Evolutionary conservation across 306 rosid species (phyloP).

Genomic region (Arachis stenosperma): DNA sequence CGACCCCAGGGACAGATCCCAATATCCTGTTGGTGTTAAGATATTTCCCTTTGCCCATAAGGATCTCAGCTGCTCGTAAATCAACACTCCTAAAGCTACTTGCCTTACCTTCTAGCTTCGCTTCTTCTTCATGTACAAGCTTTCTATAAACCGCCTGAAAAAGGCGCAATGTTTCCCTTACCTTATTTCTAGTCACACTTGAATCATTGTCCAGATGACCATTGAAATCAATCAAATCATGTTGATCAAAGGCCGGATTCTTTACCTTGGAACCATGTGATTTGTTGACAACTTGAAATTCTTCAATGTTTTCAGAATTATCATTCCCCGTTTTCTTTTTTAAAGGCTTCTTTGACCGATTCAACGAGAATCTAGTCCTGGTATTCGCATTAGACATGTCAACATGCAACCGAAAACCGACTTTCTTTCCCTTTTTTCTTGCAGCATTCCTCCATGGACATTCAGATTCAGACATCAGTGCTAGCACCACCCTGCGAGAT

Average conservation of each 20-base stretch:
- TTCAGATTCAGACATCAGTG: constrained; percentile 55
- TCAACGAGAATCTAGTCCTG: no score
- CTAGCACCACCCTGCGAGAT: constrained; percentile 43
- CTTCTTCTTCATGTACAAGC: constrained; percentile 66
- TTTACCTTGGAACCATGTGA: constrained; percentile 35
- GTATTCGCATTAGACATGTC: no score
- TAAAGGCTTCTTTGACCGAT: constrained; percentile 20
- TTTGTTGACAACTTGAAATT: constrained; percentile 10
- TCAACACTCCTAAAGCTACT: constrained; percentile 46
- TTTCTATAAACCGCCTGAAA: constrained; percentile 61
- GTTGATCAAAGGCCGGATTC: constrained; percentile 45
- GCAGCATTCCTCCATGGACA: constrained; percentile 51
- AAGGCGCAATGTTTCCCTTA: constrained; percentile 63
- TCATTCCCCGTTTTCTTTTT: constrained; percentile 31
- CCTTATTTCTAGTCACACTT: constrained; percentile 51
- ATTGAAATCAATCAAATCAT: constrained; percentile 3
- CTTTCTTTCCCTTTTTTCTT: constrained; percentile 48
- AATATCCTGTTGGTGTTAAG: constrained; percentile 59
- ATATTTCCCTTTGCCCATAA: constrained; percentile 49
- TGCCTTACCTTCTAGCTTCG: constrained; percentile 47
- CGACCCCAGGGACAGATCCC: constrained; percentile 71
- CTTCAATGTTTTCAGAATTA: constrained; percentile 22
- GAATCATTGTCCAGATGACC: constrained; percentile 15
- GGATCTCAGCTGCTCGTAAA: constrained; percentile 48
- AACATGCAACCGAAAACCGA: neutral